Evolutionary conservation across 805 yeast genomes (phyloP), one percentile per base, ranked within the genome.

Genomic region (Pichia nakasei): DNA sequence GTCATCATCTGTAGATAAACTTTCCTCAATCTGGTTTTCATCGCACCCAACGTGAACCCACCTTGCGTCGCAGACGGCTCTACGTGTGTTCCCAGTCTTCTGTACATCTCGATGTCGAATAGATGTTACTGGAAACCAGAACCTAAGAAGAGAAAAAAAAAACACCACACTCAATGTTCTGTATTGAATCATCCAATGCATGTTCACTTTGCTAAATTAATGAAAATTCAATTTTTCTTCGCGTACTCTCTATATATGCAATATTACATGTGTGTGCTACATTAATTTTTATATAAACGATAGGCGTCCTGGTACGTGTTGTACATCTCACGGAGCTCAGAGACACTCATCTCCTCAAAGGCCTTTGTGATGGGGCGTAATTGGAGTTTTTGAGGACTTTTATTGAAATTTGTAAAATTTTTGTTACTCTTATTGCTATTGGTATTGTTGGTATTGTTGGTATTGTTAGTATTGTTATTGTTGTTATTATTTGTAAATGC

Each of bases 401-500:
- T 27, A 24, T 24, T 24, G 27, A 24, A 8, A 24, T 24, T 24
- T 8, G 7, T 24, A 24, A 24, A 7, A 24, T 9, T 32, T 5
- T 37, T 22, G 20, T 8, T 7, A 24, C 27, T 24, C 7, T 24
- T 24, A 24, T 24, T 24, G 27, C 27, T 24, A 24, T 24, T 24
- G 11, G 27, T 11, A 24, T 24, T 24, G 11, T 24, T 24, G 7
- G 27, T 24, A 18, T n/a, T n/a, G n/a, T n/a, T n/a, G n/a, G n/a
- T 11, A 27, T 29, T 21, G 5, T 8, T 24, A 3, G 27, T 11
- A 24, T 66, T 42, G 39, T 64, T 60, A 35, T 65, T 46, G 33
- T 54, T 58, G 38, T 56, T 57, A 4, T 53, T 64, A 35, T 52
- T 60, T 17, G 60, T 65, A 37, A 63, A 48, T 1, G 66, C 67